Evolutionary conservation across 31 red algal species (phyloP), one percentile per base, ranked within the genome.

Genomic region (Asparagopsis taxiformis): DNA sequence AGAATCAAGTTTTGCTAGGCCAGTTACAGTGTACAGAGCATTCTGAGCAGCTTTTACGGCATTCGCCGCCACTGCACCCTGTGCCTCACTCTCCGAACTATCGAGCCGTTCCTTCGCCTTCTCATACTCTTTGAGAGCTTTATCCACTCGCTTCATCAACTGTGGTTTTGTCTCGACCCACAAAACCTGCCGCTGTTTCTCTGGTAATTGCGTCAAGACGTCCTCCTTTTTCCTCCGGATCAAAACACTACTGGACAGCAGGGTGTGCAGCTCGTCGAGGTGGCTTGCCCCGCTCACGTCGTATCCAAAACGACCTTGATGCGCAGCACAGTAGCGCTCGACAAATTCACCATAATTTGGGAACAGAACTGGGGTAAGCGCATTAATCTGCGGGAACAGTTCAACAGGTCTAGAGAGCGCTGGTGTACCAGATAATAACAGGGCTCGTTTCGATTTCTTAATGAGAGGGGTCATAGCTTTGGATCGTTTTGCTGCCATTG

Each of bases 341-440:
- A 80, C 69, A 55, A 85, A 96, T 4, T 79, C 51, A 11, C 51
- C 50, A 53, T 83, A 86, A 34, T 52, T 34, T 22, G 74, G 69
- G 44, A 96, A 90, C 43, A 96, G 61, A 51, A 35, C 24, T 29
- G 92, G 92, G 8, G 72, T 61, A 32, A 96, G 34, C 19, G 62
- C 79, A 32, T 79, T 72, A 31, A 87, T 51, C 76, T 96, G 92
- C 15, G 74, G 32, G 69, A 73, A 96, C 0, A 96, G 68, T 53
- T 96, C 92, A 21, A 74, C 85, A 17, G 92, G 85, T 49, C 92
- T 61, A 16, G 92, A 90, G 53, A 96, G 53, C 6, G 92, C 92
- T 46, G 92, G 92, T 1, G 92, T 96, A 34, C 92, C 92, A 53
- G 80, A 86, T 31, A 96, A 39, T 15, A 90, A 60, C 35, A 96